These are phyloP conservation scores for Lichenothelia convexa DNA, from an alignment of 495 filamentous ascomycete species.

Conservation along the genomic window DNA sequence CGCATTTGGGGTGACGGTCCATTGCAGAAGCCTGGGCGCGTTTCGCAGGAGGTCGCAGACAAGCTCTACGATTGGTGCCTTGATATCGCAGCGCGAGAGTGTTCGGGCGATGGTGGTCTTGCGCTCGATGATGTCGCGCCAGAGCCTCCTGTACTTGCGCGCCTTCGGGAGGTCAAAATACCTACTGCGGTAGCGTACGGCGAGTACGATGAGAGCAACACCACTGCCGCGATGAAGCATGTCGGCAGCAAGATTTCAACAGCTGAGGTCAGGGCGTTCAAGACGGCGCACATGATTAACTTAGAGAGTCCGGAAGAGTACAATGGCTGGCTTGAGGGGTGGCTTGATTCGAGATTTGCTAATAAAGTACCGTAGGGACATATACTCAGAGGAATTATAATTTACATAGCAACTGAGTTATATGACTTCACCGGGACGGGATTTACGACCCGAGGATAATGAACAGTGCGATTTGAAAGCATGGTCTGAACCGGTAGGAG, in stretches of 20 bases:
- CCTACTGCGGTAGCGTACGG: not conserved
- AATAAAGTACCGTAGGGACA: no score
- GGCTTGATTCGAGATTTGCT: no score
- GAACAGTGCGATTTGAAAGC: no score
- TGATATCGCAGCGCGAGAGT: conserved; percentile 1
- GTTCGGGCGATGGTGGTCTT: not conserved
- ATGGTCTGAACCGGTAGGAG: no score
- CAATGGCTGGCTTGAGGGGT: not conserved
- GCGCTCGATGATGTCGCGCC: not conserved
- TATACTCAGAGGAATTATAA: no score
- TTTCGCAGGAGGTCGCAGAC: not conserved
- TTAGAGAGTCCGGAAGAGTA: conserved; percentile 1
- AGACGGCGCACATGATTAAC: conserved; percentile 1
- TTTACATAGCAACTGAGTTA: no score
- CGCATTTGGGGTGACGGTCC: no score
- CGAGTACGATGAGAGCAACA: not conserved
- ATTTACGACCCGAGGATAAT: no score
- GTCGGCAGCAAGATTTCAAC: not conserved
- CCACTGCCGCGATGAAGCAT: conserved; percentile 1
- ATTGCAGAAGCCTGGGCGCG: conserved; percentile 1
- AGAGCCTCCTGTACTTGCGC: not conserved
- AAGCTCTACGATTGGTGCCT: conserved; percentile 1
- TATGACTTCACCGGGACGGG: no score
- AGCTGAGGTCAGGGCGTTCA: not conserved
- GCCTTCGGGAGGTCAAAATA: not conserved